These are phyloP conservation scores for Aspergillus pseudoglaucus DNA, from an alignment of 2,329 filamentous ascomycete species.

Conservation along the genomic window DNA sequence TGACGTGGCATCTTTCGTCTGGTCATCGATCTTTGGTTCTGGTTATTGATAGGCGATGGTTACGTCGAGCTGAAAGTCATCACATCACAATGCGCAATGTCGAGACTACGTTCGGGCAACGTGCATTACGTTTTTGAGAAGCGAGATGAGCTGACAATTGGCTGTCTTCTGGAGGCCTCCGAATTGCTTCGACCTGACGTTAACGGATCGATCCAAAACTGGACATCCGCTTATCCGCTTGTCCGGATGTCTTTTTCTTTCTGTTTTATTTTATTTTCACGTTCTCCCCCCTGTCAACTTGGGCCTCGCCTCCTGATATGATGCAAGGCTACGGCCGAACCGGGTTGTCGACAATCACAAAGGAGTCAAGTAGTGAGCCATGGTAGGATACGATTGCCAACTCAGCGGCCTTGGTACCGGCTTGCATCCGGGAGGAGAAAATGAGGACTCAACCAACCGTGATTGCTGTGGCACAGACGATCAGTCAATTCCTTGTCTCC, in stretches of 20 bases:
- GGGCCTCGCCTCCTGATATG: slow-evolving; percentile 6
- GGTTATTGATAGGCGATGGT: slow-evolving; percentile 1
- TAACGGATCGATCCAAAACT: slow-evolving; percentile 9
- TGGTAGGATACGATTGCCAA: slow-evolving; percentile 24
- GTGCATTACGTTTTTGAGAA: neutral
- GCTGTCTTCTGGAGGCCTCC: neutral
- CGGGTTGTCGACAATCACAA: slow-evolving; percentile 13
- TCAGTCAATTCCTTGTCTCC: slow-evolving; percentile 8
- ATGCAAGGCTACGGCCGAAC: slow-evolving; percentile 17
- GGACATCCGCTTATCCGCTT: slow-evolving; percentile 10
- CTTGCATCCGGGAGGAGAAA: slow-evolving; percentile 14
- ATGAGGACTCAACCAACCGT: slow-evolving; percentile 7
- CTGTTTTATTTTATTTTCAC: slow-evolving; percentile 1
- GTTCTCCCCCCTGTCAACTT: neutral
- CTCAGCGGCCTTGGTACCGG: slow-evolving; percentile 18
- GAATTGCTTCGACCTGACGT: slow-evolving; percentile 1
- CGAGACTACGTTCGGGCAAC: neutral
- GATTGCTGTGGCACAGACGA: slow-evolving; percentile 13
- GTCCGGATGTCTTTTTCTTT: slow-evolving; percentile 2
- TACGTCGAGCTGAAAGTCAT: slow-evolving; percentile 1
- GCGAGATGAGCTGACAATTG: neutral
- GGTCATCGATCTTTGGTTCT: slow-evolving; percentile 20
- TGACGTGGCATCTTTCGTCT: slow-evolving; percentile 37
- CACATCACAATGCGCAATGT: neutral
- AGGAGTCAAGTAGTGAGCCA: slow-evolving; percentile 14